phyloP scores from a whole-genome alignment of 1,284 basidiomycete species.

The Ganoderma leucocontextum region DNA sequence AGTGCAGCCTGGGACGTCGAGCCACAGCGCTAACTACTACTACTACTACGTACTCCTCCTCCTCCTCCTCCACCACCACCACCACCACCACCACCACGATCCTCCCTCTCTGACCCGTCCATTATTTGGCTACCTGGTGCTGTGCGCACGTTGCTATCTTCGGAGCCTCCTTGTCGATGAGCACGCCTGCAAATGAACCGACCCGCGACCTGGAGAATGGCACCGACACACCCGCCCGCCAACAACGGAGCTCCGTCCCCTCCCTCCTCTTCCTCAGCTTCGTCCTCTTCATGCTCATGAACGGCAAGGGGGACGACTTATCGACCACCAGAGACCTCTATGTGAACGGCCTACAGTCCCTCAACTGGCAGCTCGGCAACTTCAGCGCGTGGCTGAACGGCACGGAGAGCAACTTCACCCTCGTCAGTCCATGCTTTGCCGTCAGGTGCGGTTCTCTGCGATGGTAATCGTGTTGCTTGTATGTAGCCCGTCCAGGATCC shows the following conservation, averaged over 20 bases:
- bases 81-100: no score
- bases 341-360: conserved; percentile 62
- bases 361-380: conserved; percentile 69
- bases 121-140: no score
- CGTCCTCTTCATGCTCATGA: conserved; percentile 79
- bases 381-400: conserved; percentile 81
- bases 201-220: conserved; percentile 30
- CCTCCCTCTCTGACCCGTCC: no score
- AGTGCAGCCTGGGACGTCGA: no score
- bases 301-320: conserved; percentile 68
- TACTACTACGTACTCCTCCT: no score
- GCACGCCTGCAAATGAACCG: conserved; percentile 21
- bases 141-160: no score
- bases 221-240: conserved; percentile 34
- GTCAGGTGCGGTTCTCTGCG: conserved; percentile 12
- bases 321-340: conserved; percentile 63
- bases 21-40: no score
- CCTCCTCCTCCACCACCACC: no score
- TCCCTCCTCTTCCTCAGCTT: conserved; percentile 79
- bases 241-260: conserved; percentile 65
- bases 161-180: no score
- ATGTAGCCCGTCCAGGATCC: conserved; percentile 60
- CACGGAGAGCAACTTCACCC: conserved; percentile 67
- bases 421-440: conserved; percentile 58
- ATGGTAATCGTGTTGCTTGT: neutral